Evolutionary conservation across 257 asterid species (phyloP), one percentile per base, ranked within the genome.

Genomic region (Solanum chaucha): DNA sequence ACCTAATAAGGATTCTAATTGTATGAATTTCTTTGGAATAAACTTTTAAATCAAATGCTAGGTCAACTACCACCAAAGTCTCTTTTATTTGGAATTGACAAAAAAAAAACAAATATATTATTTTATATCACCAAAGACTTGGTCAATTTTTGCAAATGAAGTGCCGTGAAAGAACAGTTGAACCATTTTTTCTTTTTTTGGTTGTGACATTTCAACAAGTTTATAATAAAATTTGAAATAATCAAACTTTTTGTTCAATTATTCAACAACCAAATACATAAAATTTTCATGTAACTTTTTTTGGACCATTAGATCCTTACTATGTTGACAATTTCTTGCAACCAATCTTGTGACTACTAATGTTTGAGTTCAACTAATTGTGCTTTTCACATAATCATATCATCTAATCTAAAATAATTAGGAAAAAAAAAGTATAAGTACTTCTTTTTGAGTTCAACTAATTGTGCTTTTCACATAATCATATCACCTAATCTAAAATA

Each of bases 151-250:
- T 44, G 1, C 5, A 17, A 17, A 80, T 28, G 2, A 80, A 46
- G 67, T 68, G 67, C 26, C 86, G 89, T 87, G 83, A 70, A 87
- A 36, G 14, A 87, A 55, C 68, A 71, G 87, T 32, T 12, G 85
- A 75, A 86, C 51, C 26, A 46, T 80, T 80, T 44, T 24, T 44
- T 11, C 28, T 20, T 40, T 28, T 24, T 10, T 51, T 4, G 48
- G 84, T 41, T 82, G 46, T 51, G 85, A 68, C 78, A 30, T 26
- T 58, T 24, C 68, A 19, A 77, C 73, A 12, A 68, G 55, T 24
- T 65, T 30, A 83, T 19, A 4, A 24, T 44, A 13, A 78, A 44
- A 13, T 14, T 78, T 78, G 38, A 78, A 78, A 11, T 78, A 78
- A 7, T 41, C n/a, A 41, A 41, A 5, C 51, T 41, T 77, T 41